phyloP scores from a whole-genome alignment of 1,139 yeast species.

The Pneumocystis wakefieldiae region DNA sequence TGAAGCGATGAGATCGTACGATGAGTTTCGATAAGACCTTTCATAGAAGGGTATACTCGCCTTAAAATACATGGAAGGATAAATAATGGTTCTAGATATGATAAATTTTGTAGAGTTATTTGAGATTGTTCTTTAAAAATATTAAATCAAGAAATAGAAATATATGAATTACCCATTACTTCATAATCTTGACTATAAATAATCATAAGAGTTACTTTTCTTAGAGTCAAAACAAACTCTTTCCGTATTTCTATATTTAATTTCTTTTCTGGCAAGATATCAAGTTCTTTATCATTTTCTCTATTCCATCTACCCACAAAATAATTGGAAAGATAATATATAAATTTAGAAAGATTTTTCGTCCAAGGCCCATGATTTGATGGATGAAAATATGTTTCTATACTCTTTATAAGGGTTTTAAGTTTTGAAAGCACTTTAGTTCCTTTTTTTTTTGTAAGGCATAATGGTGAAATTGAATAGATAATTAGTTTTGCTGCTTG shows the following conservation, averaged over 20 bases:
- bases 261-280: conserved; percentile 28
- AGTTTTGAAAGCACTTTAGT: conserved; percentile 41
- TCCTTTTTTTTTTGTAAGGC: conserved; percentile 27
- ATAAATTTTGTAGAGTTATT: conserved; percentile 45
- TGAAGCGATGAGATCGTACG: conserved; percentile 62
- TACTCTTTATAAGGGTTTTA: conserved; percentile 44
- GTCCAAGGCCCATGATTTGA: conserved; percentile 85
- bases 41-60: conserved; percentile 73
- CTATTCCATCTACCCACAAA: conserved; percentile 25
- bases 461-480: conserved; percentile 9
- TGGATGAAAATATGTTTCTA: conserved; percentile 83
- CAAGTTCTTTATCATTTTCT: conserved; percentile 22
- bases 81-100: conserved; percentile 45
- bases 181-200: conserved; percentile 59
- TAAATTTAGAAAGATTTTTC: conserved; percentile 46
- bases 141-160: neutral
- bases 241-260: conserved; percentile 35
- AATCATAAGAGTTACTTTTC: conserved; percentile 52
- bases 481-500: conserved; percentile 15
- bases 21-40: conserved; percentile 66
- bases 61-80: conserved; percentile 52
- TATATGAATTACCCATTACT: conserved; percentile 28
- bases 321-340: conserved; percentile 28
- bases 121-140: conserved; percentile 24
- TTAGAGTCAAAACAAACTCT: conserved; percentile 40